Percentiles rank a stretch among this genome's conserved stretches.
These are phyloP conservation scores for Dothidotthia symphoricarpi DNA, from an alignment of 2,329 filamentous ascomycete species.

Conservation along the genomic window DNA sequence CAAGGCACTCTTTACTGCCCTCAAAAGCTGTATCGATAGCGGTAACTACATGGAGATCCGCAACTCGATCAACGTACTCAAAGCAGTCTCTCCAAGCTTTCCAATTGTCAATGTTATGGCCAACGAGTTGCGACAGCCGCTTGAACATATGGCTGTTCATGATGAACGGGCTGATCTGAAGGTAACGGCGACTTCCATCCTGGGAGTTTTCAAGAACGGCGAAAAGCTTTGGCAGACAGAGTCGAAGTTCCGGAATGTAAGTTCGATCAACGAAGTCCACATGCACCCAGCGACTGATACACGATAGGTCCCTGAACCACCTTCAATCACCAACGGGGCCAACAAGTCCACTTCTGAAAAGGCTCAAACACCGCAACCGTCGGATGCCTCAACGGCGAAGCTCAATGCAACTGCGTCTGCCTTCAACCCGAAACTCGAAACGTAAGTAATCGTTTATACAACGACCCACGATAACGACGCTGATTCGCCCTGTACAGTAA, in stretches of 20 bases:
- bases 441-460: slow-evolving; percentile 22
- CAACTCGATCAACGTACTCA: slow-evolving; percentile 88
- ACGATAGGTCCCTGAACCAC: slow-evolving; percentile 20
- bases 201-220: slow-evolving; percentile 66
- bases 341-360: slow-evolving; percentile 28
- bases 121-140: slow-evolving; percentile 62
- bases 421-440: slow-evolving; percentile 56
- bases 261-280: slow-evolving; percentile 20
- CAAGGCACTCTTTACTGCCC: slow-evolving; percentile 70
- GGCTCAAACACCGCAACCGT: slow-evolving; percentile 47
- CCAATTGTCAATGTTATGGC: slow-evolving; percentile 90
- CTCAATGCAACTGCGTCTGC: slow-evolving; percentile 59
- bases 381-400: slow-evolving; percentile 40
- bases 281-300: slow-evolving; percentile 10
- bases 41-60: slow-evolving; percentile 97
- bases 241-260: slow-evolving; percentile 68
- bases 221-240: slow-evolving; percentile 71
- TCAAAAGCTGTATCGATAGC: slow-evolving; percentile 77
- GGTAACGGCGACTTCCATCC: slow-evolving; percentile 68
- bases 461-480: slow-evolving; percentile 2
- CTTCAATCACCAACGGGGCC: slow-evolving; percentile 29
- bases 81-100: slow-evolving; percentile 76
- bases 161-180: slow-evolving; percentile 71
- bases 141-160: slow-evolving; percentile 58
- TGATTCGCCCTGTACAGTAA: slow-evolving; percentile 27